Evolutionary conservation across 2,329 filamentous ascomycete species (phyloP), one percentile per base, ranked within the genome.

Genomic region (Pseudopyricularia javanii): DNA sequence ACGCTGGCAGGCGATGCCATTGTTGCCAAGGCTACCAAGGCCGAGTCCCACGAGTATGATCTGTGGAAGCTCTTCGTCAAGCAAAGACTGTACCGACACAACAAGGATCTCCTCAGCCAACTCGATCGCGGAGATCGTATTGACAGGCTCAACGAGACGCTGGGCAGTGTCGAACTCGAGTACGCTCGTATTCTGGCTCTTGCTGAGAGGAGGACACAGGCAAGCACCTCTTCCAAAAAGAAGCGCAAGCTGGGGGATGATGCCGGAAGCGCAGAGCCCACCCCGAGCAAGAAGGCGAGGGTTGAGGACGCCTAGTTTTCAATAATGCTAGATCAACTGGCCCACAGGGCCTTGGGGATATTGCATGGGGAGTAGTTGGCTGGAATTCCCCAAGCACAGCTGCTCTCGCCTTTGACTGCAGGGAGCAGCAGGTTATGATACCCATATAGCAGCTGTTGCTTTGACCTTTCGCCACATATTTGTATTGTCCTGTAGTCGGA

Each of bases 51-150:
- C 26, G 73, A 77, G 50, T 86, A 86, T 63, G 78, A 75, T 56
- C 75, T 88, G 47, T 94, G 86, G 86, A 74, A 83, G 30, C 66
- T 91, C 24, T 72, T 88, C 43, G 80, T 85, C n/a, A 93, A 93
- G 69, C 79, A 87, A 60, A 74, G 88, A 34, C 71, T 94, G 4
- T 90, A 87, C 63, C 75, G 79, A 47, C 85, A 89, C 60, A 91
- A 93, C 62, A 77, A 76, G 54, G 84, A 91, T 59, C 68, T 78
- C 2, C 73, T 94, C 12, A 76, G 79, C 35, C 83, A 91, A 65
- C 69, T 91, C 40, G 85, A 88, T 53, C 70, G 72, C 5, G 65
- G 70, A 0, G 86, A 91, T 64, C 76, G 86, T 34, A 79, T 86
- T 7, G 78, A 86, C 54, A 88, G 85, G 71, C 71, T 94, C 3